phyloP scores from a whole-genome alignment of 495 filamentous ascomycete species.

The Hypoxylon cercidicola region DNA sequence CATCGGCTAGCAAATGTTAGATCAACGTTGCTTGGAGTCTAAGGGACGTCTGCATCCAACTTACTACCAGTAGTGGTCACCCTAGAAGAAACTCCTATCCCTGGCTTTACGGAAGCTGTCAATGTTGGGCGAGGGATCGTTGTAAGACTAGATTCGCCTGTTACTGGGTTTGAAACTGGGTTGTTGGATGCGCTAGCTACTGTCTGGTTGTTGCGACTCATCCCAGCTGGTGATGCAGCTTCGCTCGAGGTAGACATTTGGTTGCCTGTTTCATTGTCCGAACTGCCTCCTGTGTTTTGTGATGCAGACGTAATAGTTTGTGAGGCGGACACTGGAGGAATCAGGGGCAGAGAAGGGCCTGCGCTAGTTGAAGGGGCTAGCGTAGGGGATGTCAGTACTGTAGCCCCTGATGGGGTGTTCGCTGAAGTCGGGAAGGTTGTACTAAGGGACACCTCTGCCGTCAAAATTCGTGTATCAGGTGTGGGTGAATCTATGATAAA shows the following conservation, averaged over 20 bases:
- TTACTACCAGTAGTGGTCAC: conserved; percentile 27
- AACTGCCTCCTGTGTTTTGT: not conserved
- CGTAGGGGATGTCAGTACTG: not conserved
- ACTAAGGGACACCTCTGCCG: conserved; percentile 6
- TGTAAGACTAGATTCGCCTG: too few species aligned
- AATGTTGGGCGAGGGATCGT: conserved; percentile 4
- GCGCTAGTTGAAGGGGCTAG: not conserved
- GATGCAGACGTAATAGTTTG: not conserved
- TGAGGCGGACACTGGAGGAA: not conserved
- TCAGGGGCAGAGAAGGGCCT: not conserved
- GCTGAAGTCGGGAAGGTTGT: conserved; percentile 1
- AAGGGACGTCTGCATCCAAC: conserved; percentile 2
- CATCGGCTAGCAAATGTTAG: conserved; percentile 19
- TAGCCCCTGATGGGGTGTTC: not conserved
- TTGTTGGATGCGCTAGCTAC: not conserved
- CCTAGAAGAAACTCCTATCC: not conserved
- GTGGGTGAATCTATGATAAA: not conserved
- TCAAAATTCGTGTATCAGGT: conserved; percentile 12
- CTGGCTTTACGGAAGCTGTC: conserved; percentile 16
- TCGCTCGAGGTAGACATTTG: not conserved
- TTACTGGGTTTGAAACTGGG: too few species aligned
- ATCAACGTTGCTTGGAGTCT: not conserved
- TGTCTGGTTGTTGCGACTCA: too few species aligned
- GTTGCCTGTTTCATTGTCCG: not conserved
- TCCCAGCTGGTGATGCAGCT: not conserved